Percentiles rank a stretch among this genome's conserved stretches.
phyloP scores from a whole-genome alignment of 1,139 yeast species.

The Hanseniaspora uvarum region DNA sequence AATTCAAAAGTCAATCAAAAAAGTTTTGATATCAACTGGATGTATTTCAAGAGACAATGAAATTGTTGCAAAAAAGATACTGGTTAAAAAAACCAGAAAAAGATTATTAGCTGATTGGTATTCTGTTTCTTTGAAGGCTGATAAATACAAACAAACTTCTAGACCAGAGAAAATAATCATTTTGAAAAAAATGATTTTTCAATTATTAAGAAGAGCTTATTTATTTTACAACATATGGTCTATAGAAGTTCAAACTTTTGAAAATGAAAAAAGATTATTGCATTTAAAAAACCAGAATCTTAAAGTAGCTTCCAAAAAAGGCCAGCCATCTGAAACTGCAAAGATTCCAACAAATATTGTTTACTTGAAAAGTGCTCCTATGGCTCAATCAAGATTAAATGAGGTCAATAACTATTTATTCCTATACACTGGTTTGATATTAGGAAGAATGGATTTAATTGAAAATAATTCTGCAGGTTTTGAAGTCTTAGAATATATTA shows the following conservation, averaged over 20 bases:
- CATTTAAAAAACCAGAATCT: conserved; percentile 15
- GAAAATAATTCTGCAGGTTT: conserved; percentile 65
- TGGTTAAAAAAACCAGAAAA: conserved; percentile 66
- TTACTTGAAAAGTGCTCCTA: conserved; percentile 47
- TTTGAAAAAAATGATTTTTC: conserved; percentile 60
- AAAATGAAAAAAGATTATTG: conserved; percentile 29
- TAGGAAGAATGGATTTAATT: conserved; percentile 64
- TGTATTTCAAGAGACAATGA: conserved; percentile 78
- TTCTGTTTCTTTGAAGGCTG: conserved; percentile 74
- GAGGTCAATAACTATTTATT: conserved; percentile 65
- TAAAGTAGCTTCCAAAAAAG: neutral
- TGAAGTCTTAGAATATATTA: conserved; percentile 52
- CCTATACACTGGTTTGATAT: conserved; percentile 58
- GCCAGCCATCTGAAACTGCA: neutral
- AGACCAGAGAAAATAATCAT: conserved; percentile 57
- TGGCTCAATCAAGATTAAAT: conserved; percentile 58
- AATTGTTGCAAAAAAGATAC: conserved; percentile 59
- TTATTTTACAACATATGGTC: conserved; percentile 70
- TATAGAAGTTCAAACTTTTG: conserved; percentile 38
- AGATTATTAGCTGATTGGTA: conserved; percentile 84
- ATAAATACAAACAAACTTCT: conserved; percentile 65
- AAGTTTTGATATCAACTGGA: conserved; percentile 63
- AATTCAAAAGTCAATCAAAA: conserved; percentile 75
- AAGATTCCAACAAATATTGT: conserved; percentile 21
- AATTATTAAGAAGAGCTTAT: conserved; percentile 63